Evolutionary conservation across 768 basidiomycete species (phyloP), one percentile per base, ranked within the genome.

Genomic region (Suillus spraguei): DNA sequence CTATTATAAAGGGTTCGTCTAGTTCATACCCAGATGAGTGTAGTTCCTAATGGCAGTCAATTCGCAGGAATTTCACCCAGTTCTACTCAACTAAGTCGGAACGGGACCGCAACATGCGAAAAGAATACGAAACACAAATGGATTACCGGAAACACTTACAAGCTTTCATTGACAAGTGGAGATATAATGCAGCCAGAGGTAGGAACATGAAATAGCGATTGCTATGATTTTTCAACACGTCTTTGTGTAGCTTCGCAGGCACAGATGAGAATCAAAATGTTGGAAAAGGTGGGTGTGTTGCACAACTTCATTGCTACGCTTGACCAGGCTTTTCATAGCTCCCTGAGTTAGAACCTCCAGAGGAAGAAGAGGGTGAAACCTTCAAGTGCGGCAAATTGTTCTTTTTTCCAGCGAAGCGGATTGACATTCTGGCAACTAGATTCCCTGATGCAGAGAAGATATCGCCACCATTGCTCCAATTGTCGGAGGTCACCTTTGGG

Each of bases 31-130:
- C 35, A 38, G 39, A 32, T 9, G 33, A 53, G 3, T 60, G 35
- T 4, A 44, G 59, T 65, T 35, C 60, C 63, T 11, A 65, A 61
- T 49, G 70, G 60, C 35, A 8, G 10, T 28, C 52, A 47, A 41
- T 5, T n/a, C 49, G 2, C 67, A 94, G 92, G 63, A 99, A 99
- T 79, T 99, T 99, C 77, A 89, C 92, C 1, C 96, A 99, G 75
- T 99, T 99, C 83, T 99, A 99, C 74, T 96, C 97, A 2, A 99
- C 97, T 24, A 98, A 99, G 78, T 92, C 91, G 5, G 97, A 99
- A 72, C 90, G 97, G 33, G 92, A 95, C 69, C 87, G 88, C 64
- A 95, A 95, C 71, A 79, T 96, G 76, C 87, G 87, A 47, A 95
- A 95, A 77, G 97, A 99, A 75, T 99, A 99, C 76, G 97, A 99